Conservation (phyloP, 202 grass and related monocot genomes). For the Carex sylvatica region DNA sequence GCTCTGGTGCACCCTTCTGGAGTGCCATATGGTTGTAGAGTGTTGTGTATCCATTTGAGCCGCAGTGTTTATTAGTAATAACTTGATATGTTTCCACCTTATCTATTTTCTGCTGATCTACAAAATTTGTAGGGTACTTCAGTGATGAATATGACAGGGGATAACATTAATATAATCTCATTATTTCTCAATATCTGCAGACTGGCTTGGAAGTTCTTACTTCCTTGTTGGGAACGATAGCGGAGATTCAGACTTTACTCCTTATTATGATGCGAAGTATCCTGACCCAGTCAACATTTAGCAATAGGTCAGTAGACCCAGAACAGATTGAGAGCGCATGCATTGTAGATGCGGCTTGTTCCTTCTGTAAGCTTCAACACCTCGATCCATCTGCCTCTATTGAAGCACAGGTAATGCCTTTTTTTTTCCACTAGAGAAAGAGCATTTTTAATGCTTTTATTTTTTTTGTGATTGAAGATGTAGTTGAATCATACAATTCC, state of each 20-base stretch:
- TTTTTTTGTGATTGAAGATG: neutral
- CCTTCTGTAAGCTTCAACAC: slow-evolving; percentile 93
- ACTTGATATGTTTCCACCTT: too few relatives aligned
- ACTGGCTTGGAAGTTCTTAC: slow-evolving; percentile 43
- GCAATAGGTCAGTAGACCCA: slow-evolving; percentile 33
- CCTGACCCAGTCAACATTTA: slow-evolving; percentile 44
- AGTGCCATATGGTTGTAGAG: too few relatives aligned
- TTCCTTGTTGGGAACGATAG: slow-evolving; percentile 47
- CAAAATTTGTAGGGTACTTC: too few relatives aligned
- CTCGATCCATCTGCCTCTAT: slow-evolving; percentile 71
- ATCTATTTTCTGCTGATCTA: too few relatives aligned
- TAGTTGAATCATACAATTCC: neutral
- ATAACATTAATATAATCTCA: neutral
- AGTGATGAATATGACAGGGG: too few relatives aligned
- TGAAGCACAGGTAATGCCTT: slow-evolving; percentile 66
- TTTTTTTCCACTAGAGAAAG: slow-evolving; percentile 29
- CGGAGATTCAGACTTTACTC: slow-evolving; percentile 75
- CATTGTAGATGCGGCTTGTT: slow-evolving; percentile 73
- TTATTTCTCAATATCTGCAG: slow-evolving; percentile 42
- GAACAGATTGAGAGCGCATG: slow-evolving; percentile 68
- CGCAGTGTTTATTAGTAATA: too few relatives aligned
- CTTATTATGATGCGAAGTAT: slow-evolving; percentile 71
- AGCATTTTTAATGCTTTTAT: neutral
- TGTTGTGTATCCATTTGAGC: too few relatives aligned
- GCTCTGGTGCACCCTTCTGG: too few relatives aligned